phyloP scores from a whole-genome alignment of 805 yeast genomes.

The Blastobotrys attinorum region DNA sequence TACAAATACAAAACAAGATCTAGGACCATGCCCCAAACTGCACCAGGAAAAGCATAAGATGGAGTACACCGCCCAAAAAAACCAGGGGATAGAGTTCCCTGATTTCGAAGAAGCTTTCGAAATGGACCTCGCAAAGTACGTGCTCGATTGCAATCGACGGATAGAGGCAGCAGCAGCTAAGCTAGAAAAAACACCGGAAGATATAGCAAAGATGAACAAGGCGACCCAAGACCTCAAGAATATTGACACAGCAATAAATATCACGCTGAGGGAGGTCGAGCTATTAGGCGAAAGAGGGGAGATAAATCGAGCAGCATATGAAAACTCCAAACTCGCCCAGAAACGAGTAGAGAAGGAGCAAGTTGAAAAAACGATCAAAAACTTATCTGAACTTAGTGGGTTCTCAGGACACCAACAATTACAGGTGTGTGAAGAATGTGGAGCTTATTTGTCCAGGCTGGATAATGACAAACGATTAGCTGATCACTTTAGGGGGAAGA shows the following conservation, averaged over 20 bases:
- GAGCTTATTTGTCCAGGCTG: conserved; percentile 75
- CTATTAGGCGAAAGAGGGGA: conserved; percentile 44
- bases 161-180: conserved; percentile 55
- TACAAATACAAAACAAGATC: conserved; percentile 70
- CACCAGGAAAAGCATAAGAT: conserved; percentile 70
- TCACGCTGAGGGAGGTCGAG: conserved; percentile 60
- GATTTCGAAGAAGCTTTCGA: conserved; percentile 41
- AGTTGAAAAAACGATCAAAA: conserved; percentile 49
- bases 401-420: conserved; percentile 84
- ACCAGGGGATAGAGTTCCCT: conserved; percentile 35
- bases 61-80: conserved; percentile 42
- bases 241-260: conserved; percentile 53
- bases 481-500: conserved; percentile 82
- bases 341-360: conserved; percentile 38
- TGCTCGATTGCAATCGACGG: conserved; percentile 59
- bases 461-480: conserved; percentile 86
- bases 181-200: conserved; percentile 69
- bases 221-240: conserved; percentile 23
- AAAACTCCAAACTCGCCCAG: conserved; percentile 38
- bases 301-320: conserved; percentile 39
- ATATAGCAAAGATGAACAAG: conserved; percentile 39
- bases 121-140: conserved; percentile 43
- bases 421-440: conserved; percentile 86
- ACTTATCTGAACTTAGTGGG: conserved; percentile 62
- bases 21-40: conserved; percentile 70